Evolutionary conservation across 2,329 filamentous ascomycete species (phyloP).

Genomic region (Emericellopsis cladophorae): DNA sequence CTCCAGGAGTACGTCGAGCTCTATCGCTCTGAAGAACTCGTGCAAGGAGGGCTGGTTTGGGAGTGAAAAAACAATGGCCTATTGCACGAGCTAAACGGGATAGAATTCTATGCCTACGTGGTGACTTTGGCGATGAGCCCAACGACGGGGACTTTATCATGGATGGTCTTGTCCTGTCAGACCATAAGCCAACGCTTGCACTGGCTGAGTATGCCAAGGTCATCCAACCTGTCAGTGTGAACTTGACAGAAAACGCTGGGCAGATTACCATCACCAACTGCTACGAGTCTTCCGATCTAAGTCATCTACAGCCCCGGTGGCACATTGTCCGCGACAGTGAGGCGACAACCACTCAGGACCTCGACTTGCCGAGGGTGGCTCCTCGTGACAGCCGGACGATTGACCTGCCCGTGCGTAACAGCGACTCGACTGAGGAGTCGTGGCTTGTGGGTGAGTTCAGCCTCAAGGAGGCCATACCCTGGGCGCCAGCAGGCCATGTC

Average conservation of each 20-base stretch:
- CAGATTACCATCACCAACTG: constrained; percentile 28
- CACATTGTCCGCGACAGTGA: constrained; percentile 1
- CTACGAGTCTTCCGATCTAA: constrained; percentile 33
- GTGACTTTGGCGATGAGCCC: constrained; percentile 48
- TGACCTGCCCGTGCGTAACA: background rate
- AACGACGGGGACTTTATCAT: constrained; percentile 51
- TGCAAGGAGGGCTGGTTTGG: constrained; percentile 58
- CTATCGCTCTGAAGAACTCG: constrained; percentile 44
- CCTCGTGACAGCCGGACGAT: background rate
- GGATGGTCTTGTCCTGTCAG: constrained; percentile 42
- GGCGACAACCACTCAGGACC: background rate
- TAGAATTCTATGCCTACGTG: constrained; percentile 43
- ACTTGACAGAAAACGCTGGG: constrained; percentile 13
- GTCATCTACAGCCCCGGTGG: constrained; percentile 23
- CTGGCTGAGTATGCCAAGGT: constrained; percentile 43
- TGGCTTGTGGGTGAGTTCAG: constrained; percentile 6
- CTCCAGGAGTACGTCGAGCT: constrained; percentile 55
- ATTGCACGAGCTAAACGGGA: constrained; percentile 26
- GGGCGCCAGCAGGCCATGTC: constrained; percentile 5
- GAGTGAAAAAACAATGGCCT: constrained; percentile 52
- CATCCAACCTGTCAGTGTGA: constrained; percentile 39
- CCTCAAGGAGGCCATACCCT: constrained; percentile 3
- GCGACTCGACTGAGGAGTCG: background rate
- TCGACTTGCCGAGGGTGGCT: background rate
- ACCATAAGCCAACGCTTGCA: constrained; percentile 44